Evolutionary conservation across 306 rosid species (phyloP).

Genomic region (Echinosophora koreensis): DNA sequence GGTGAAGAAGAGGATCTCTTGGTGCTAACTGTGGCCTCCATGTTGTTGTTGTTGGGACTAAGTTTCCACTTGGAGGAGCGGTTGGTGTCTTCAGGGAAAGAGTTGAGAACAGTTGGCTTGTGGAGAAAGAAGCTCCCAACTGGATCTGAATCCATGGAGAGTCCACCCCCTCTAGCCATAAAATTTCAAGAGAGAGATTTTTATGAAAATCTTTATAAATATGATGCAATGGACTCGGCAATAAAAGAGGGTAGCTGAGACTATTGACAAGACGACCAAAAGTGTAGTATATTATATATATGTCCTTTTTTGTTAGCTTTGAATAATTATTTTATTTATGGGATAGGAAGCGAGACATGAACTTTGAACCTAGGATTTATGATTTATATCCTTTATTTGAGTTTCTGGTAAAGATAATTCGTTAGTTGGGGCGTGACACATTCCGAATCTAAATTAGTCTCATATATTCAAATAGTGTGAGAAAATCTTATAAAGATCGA

Average conservation of each 20-base stretch:
- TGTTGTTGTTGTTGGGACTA: slow-evolving; percentile 19
- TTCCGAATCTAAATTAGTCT: no score
- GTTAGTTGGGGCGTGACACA: not conserved
- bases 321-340: no score
- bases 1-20: slow-evolving; percentile 38
- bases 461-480: not conserved
- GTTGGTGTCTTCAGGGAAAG: slow-evolving; percentile 61
- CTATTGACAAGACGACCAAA: slow-evolving; percentile 60
- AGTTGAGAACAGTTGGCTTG: slow-evolving; percentile 70
- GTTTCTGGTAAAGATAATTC: no score
- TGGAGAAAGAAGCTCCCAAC: slow-evolving; percentile 54
- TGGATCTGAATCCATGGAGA: slow-evolving; percentile 91
- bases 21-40: slow-evolving; percentile 45
- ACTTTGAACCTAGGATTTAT: no score
- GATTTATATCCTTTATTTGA: no score
- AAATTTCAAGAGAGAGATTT: slow-evolving; percentile 43
- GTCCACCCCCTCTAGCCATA: slow-evolving; percentile 78
- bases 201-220: slow-evolving; percentile 55
- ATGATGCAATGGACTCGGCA: slow-evolving; percentile 80
- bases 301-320: not conserved
- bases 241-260: slow-evolving; percentile 64
- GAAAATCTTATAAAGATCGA: no score
- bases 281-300: not conserved
- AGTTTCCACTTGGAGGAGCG: slow-evolving; percentile 23
- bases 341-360: no score